Conservation (phyloP, 495 filamentous ascomycete genomes). For the Xylaria scruposa region DNA sequence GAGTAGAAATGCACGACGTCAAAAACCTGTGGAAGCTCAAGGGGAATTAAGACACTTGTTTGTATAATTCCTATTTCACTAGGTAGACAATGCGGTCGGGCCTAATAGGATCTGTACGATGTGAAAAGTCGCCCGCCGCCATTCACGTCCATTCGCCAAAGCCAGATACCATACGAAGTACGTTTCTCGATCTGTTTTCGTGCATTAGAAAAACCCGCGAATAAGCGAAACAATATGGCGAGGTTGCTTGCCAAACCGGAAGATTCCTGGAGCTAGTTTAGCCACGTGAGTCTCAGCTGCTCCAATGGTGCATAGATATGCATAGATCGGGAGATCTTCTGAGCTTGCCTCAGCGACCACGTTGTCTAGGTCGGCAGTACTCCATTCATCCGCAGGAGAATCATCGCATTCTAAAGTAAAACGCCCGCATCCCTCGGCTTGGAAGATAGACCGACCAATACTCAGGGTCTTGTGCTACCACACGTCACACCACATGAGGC, state of each 20-base stretch:
- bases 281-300: conserved; percentile 1
- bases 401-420: not conserved
- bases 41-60: not conserved
- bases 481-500: conserved; percentile 11
- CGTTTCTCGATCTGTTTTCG: not conserved
- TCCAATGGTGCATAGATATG: not conserved
- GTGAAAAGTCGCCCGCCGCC: not conserved
- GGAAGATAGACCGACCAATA: not conserved
- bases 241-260: not conserved
- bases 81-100: not conserved
- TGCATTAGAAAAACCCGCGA: not conserved
- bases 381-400: not conserved
- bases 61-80: not conserved
- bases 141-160: not conserved
- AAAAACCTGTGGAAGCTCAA: not conserved
- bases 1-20: not conserved
- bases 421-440: not conserved
- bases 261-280: not conserved
- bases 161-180: too few species aligned
- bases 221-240: conserved; percentile 2
- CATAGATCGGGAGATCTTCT: not conserved
- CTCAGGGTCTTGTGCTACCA: not conserved
- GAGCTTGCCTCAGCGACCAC: not conserved
- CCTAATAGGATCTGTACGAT: not conserved
- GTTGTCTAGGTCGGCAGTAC: not conserved